Conservation (phyloP, 1,139 yeast species). For the Suzukiozyma palmioleophila region DNA sequence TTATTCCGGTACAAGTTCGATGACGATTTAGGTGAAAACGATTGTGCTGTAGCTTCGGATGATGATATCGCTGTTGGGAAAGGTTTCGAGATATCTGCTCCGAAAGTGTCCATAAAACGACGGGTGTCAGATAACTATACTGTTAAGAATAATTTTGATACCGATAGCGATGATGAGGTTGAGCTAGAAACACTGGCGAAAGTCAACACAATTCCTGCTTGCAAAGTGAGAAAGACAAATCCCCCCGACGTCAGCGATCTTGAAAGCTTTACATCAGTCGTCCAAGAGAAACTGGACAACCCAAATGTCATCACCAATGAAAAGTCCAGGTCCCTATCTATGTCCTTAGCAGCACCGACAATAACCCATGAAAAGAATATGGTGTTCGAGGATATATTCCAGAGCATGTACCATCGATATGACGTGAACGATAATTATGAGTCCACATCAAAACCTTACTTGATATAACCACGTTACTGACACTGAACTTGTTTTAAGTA, state of each 20-base stretch:
- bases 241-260: conserved; percentile 4
- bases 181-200: background rate
- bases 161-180: background rate
- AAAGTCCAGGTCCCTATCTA: conserved; percentile 9
- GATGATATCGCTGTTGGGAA: conserved; percentile 3
- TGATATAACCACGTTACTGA: background rate
- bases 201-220: background rate
- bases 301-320: conserved; percentile 10
- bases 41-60: conserved; percentile 13
- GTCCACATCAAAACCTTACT: background rate
- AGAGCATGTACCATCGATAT: background rate
- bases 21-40: conserved; percentile 7
- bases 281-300: conserved; percentile 9
- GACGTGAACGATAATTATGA: conserved; percentile 4
- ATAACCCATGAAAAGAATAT: conserved; percentile 2
- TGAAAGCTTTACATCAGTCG: conserved; percentile 3
- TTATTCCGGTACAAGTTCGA: conserved; percentile 7
- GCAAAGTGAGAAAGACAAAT: background rate
- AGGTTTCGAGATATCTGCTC: conserved; percentile 4
- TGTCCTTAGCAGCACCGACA: conserved; percentile 9
- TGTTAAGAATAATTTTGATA: background rate
- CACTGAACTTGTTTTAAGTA: too few species aligned
- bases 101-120: conserved; percentile 3
- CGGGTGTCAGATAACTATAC: conserved; percentile 9
- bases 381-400: conserved; percentile 1